Evolutionary conservation across 2,329 filamentous ascomycete genomes (phyloP), one percentile per base, ranked within the genome.

Genomic region (Diaporthe australafricana): DNA sequence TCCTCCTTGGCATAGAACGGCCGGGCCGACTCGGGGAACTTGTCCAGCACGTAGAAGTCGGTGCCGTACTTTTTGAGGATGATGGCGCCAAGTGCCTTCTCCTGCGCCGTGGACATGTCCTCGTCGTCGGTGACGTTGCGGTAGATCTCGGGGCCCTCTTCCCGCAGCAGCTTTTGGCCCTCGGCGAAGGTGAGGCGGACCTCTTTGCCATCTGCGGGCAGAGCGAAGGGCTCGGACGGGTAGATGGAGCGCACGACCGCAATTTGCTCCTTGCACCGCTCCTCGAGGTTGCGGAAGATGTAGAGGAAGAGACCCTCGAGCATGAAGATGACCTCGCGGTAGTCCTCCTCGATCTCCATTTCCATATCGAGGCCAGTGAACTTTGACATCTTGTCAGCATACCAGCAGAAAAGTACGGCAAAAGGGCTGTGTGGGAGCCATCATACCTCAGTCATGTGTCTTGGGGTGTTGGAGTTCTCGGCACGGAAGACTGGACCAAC

Each of bases 21-120:
- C 38, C 96, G 90, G 25, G 96, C 94, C 47, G 87, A 87, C 82
- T 96, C 91, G 55, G 96, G 96, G 87, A 98, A 99, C 84, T 98
- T 96, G 87, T 98, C 96, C 74, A 99, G 89, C 27, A 97, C 92
- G 85, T 98, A 98, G 85, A 98, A 98, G 85, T 99, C 96, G 73
- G 95, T 96, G 80, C 93, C 90, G 88, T 93, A 98, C 84, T 98
- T 98, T 77, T 94, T 88, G 71, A 94, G 92, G 76, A 98, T 90
- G 60, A 98, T 87, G 32, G 91, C 91, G 71, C 96, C 96, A 11
- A 98, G 91, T n/a, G 92, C 93, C 84, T 95, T 95, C 82, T 96
- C 94, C 79, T 96, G 92, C 0, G 93, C 91, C 0, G 93, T 96
- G 79, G 84, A 89, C 86, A 96, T 91, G 78, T 96, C 94, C 79